Evolutionary conservation across 1,284 basidiomycete genomes (phyloP).

Genomic region (Naganishia cerealis): DNA sequence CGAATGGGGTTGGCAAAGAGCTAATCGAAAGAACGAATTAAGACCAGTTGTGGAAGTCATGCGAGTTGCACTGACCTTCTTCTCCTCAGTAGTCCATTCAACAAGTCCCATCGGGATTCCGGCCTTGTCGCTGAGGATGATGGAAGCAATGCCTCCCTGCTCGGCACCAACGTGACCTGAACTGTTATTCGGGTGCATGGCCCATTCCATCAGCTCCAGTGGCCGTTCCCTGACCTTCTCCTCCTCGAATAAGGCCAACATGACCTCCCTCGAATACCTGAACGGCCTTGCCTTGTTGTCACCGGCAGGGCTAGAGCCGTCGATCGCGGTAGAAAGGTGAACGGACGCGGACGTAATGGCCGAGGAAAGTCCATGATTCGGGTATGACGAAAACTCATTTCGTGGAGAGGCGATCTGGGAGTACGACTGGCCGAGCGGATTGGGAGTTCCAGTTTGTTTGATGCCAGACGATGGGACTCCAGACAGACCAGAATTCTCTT

Average conservation of each 20-base stretch:
- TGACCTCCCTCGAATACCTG: conserved; percentile 31
- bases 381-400: conserved; percentile 2
- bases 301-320: conserved; percentile 9
- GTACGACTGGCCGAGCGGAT: conserved; percentile 13
- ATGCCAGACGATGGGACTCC: conserved; percentile 12
- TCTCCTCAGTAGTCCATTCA: conserved; percentile 78
- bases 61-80: conserved; percentile 65
- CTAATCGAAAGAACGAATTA: conserved; percentile 39
- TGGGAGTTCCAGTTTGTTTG: background rate
- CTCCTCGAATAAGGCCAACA: conserved; percentile 32
- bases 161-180: conserved; percentile 11
- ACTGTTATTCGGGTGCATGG: conserved; percentile 18
- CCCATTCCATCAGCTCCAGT: conserved; percentile 31
- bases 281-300: conserved; percentile 29
- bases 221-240: conserved; percentile 30
- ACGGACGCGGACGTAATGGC: background rate
- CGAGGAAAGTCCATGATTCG: background rate
- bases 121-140: conserved; percentile 73
- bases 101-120: conserved; percentile 72
- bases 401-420: conserved; percentile 16
- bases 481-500: conserved; percentile 9
- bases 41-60: background rate
- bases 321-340: conserved; percentile 1
- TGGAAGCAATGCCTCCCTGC: conserved; percentile 68
- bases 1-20: conserved; percentile 41